Percentiles rank a stretch among this genome's conserved stretches.
These are phyloP conservation scores for Fomitopsis schrenkii DNA, from an alignment of 1,284 basidiomycete genomes.

Conservation along the genomic window DNA sequence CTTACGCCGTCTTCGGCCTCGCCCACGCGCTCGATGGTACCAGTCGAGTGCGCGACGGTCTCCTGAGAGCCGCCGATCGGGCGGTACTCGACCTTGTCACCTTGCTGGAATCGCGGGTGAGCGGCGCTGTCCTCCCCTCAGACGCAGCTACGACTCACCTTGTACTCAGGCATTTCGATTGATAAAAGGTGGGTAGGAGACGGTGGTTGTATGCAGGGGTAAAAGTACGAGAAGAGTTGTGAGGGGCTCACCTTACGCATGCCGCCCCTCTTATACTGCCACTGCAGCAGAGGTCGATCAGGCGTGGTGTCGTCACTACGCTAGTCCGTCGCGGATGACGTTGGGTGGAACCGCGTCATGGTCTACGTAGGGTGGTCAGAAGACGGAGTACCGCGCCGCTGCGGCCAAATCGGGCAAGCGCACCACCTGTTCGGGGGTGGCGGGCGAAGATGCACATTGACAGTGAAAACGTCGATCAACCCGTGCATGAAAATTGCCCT, in stretches of 20 bases:
- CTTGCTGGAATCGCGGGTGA: conserved; percentile 22
- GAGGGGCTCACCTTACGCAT: not conserved
- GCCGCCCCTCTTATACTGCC: not conserved
- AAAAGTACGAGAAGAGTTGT: not conserved
- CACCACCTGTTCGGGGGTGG: not conserved
- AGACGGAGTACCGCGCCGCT: not conserved
- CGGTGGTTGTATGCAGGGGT: not conserved
- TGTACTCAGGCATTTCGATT: not conserved
- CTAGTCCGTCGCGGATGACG: not conserved
- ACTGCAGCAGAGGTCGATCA: not conserved
- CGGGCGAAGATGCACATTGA: not conserved
- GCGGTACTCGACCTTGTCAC: conserved; percentile 41
- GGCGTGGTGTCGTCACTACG: not conserved
- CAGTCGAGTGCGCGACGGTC: conserved; percentile 35
- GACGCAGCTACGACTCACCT: not conserved
- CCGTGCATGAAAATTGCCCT: no score
- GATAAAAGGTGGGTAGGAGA: not conserved
- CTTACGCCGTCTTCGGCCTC: conserved; percentile 27
- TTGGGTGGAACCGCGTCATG: not conserved
- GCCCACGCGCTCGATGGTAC: conserved; percentile 31
- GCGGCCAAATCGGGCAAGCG: not conserved
- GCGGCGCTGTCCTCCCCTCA: not conserved
- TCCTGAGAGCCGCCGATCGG: conserved; percentile 36
- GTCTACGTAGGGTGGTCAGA: not conserved
- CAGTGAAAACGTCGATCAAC: no score